Evolutionary conservation across 1,284 basidiomycete genomes (phyloP), one percentile per base, ranked within the genome.

Genomic region (Ganoderma resinaceum): DNA sequence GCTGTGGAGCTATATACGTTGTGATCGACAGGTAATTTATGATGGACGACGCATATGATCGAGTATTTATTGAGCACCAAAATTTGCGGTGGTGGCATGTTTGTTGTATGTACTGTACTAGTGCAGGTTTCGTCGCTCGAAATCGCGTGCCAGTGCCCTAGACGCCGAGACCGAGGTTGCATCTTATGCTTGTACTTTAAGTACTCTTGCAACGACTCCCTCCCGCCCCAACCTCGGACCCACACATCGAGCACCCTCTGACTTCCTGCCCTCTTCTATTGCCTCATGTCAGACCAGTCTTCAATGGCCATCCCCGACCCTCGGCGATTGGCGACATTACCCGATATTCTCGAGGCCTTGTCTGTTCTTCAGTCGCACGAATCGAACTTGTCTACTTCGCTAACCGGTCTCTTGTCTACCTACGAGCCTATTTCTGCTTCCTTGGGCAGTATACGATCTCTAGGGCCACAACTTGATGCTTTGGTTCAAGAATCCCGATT

Each of bases 281-380:
- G 33, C n/a, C 3, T 3, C 23, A 43, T 43, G 59, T 14, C 37
- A 14, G 40, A 61, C 11, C 37, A 38, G 37, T 26, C 61, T 46
- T 37, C 37, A 29, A 49, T 42, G 20, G 40, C 63, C 23, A 53
- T 70, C 58, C 70, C 73, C 16, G 63, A 76, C 43, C 75, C 74
- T 37, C 74, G 70, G 14, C 73, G 82, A n/a, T 83, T 94, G 26
- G 90, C 86, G 0, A 88, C 82, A 62, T 78, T 93, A n/a, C 81
- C 88, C 6, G 89, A 93, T 67, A 89, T 94, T 52, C 80, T 94
- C 16, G 87, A 89, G 23, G 88, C 87, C 67, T 82, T 94, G n/a
- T 90, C 92, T 35, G 85, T 87, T 29, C 87, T 95, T 43, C 90
- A 96, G 74, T 87, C 90, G 16, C 89, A 94, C 78, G 95, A 97